Base-by-base conservation (phyloP, 306 rosid species). In the Quercus alba region DNA sequence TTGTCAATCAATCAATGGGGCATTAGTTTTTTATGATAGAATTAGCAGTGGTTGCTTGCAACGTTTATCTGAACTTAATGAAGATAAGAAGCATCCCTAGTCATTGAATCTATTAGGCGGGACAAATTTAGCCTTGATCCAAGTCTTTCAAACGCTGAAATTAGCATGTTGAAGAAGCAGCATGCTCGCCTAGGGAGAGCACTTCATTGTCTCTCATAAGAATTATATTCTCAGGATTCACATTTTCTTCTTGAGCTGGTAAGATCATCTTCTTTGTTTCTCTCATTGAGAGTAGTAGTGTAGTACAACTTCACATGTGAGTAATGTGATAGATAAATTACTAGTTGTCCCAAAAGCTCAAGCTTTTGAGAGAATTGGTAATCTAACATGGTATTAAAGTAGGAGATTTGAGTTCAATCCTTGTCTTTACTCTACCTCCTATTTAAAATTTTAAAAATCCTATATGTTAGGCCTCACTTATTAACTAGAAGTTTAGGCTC, bases 101-200 rank as follows among this genome's bases (percentile, higher is more conserved):
- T 92, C 77, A 84, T 94, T 77, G 90, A 92, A 79, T 91, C 97
- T 76, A 91, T 94, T 79, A 88, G 99, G 88, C 86, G 74, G 62
- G 97, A 94, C 78, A 97, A 94, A 82, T 94, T 94, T 86, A 97
- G 99, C 77, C 89, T 94, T 76, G 97, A 88, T 87, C 88, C 91
- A 64, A 86, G 85, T 82, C 84, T 91, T 72, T 87, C 93, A 21
- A 86, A 83, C 61, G 70, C 51, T 80, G 94, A 93, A 73, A 87
- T 84, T 84, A 73, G 82, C 85, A 85, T 94, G 92, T 72, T 94
- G 88, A 89, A 86, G 90, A 94, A 94, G 89, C 99, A 92, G 82
- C n/a, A n/a, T n/a, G n/a, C n/a, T n/a, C n/a, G n/a, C n/a, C n/a
- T n/a, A n/a, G n/a, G n/a, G n/a, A n/a, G n/a, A n/a, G n/a, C n/a